A percentile compares a stretch with the other conserved stretches of the same genome.
Conservation (phyloP, 73 alveolate genomes). For the Tetrahymena thermophila region DNA sequence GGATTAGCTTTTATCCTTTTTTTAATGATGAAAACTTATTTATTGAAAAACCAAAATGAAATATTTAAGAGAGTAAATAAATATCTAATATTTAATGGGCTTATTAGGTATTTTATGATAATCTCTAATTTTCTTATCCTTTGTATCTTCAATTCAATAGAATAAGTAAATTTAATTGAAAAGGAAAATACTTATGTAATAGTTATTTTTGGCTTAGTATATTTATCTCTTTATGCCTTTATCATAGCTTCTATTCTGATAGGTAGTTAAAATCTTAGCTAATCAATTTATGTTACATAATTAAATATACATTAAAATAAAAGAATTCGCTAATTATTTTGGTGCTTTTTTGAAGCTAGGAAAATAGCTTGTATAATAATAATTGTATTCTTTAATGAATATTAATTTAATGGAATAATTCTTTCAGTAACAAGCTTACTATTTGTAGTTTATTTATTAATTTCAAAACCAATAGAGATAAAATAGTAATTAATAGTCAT, state of each 20-base stretch:
- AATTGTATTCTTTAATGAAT: background rate
- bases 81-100: background rate
- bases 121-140: background rate
- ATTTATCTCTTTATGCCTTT: background rate
- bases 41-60: background rate
- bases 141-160: background rate
- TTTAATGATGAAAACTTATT: background rate
- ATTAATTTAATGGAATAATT: background rate
- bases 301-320: background rate
- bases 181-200: background rate
- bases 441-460: no score
- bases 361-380: background rate
- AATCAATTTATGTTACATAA: background rate
- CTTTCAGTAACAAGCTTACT: background rate
- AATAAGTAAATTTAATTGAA: no score
- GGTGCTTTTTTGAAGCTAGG: background rate
- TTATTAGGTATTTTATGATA: background rate
- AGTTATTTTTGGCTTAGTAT: background rate
- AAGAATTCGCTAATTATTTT: no score
- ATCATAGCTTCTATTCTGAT: background rate
- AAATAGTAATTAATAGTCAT: background rate
- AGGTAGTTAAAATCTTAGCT: background rate
- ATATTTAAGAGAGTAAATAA: no score
- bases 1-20: background rate
- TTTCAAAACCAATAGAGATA: background rate